Conservation (phyloP, 129 eudicot genomes). For the Sambucus nigra region DNA sequence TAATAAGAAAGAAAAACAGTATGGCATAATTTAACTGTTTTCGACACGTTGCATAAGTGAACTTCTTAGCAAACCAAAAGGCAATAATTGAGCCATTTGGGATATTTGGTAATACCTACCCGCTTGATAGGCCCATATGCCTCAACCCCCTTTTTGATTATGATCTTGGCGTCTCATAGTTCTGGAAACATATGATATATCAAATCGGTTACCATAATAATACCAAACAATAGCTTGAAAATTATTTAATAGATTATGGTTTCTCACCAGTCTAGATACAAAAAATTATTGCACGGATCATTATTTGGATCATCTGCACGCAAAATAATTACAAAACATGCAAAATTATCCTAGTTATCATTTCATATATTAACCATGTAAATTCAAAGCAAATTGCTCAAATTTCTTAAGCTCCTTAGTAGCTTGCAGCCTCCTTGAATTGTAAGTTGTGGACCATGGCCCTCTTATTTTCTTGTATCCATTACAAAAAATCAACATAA, state of each 20-base stretch:
- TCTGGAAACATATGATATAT: constrained; percentile 39
- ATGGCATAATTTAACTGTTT: not conserved
- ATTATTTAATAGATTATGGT: not conserved
- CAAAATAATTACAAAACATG: not conserved
- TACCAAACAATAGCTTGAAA: constrained; percentile 4
- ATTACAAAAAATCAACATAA: not conserved
- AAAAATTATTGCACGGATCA: constrained; percentile 94
- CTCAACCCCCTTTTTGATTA: constrained; percentile 98
- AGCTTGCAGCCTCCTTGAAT: constrained; percentile 91
- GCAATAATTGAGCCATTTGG: constrained; percentile 44
- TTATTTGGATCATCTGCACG: constrained; percentile 76
- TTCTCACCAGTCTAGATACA: constrained; percentile 86
- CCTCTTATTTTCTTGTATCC: constrained; percentile 58
- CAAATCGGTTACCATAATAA: constrained; percentile 5
- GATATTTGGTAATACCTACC: constrained; percentile 85
- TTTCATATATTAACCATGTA: not conserved
- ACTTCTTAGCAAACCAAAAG: constrained; percentile 47
- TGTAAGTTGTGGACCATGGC: constrained; percentile 79
- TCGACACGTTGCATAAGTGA: constrained; percentile 16
- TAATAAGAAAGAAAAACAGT: not conserved
- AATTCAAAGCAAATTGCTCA: constrained; percentile 10
- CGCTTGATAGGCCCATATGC: constrained; percentile 99
- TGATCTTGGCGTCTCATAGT: constrained; percentile 97
- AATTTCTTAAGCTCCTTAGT: constrained; percentile 93
- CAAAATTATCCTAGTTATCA: not conserved